Evolutionary conservation across 202 grass and related monocot species (phyloP).

Genomic region (Elaeis oleifera): DNA sequence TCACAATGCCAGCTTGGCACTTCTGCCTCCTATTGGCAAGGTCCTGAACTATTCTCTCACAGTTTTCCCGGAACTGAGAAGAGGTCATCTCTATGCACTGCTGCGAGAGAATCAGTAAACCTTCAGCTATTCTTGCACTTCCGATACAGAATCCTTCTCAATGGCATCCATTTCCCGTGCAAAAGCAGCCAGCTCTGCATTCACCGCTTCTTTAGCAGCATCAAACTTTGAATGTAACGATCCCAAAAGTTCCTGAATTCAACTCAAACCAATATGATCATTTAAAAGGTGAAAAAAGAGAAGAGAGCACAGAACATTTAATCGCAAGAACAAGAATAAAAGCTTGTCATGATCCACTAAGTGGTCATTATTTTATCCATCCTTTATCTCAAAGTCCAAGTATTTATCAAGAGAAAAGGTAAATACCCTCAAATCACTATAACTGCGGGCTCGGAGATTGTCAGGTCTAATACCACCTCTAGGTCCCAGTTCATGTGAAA

Average conservation of each 20-base stretch:
- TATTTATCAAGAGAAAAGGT: background rate
- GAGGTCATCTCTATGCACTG: constrained; percentile 21
- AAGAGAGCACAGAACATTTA: no score
- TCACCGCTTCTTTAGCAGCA: constrained; percentile 25
- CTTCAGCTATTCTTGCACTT: constrained; percentile 12
- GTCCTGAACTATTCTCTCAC: constrained; percentile 27
- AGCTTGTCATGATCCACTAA: no score
- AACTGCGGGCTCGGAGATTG: constrained; percentile 21
- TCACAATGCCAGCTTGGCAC: constrained; percentile 1
- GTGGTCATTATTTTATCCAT: no score
- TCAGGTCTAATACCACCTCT: constrained; percentile 19
- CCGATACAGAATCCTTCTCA: constrained; percentile 15
- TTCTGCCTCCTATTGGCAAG: constrained; percentile 17
- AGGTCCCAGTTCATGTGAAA: constrained; percentile 35
- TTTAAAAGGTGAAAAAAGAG: background rate
- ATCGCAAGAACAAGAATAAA: no score
- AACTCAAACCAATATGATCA: background rate
- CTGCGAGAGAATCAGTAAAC: constrained; percentile 11
- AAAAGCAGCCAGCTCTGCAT: constrained; percentile 23
- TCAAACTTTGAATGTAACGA: constrained; percentile 28
- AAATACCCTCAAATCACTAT: constrained; percentile 24
- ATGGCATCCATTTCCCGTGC: constrained; percentile 13
- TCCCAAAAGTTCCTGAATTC: constrained; percentile 17
- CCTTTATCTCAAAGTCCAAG: background rate
- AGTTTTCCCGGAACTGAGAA: constrained; percentile 20